Evolutionary conservation across 1,139 yeast species (phyloP), one percentile per base, ranked within the genome.

Genomic region (Taphrina sp.): DNA sequence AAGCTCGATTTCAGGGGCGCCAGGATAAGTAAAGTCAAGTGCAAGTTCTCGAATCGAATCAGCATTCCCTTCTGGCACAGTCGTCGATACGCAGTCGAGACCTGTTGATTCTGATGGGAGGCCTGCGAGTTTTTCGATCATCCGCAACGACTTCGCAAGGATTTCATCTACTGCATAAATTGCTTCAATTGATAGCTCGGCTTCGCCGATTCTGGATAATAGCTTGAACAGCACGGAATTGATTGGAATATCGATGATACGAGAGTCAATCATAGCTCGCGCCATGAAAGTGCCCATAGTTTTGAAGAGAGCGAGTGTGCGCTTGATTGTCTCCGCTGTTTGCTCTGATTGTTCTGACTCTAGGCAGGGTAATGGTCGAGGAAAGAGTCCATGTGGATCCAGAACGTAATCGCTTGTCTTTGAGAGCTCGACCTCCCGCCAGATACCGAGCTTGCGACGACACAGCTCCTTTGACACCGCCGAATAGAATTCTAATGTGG

Each of bases 401-500:
- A 65, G 65, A 12, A 80, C 77, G 65, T 72, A 83, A 2, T 67
- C 74, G 14, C 70, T 75, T 2, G 63, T 67, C 23, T 65, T 63
- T 16, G 64, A 66, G 3, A 64, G 55, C 8, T 66, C 68, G 14
- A 72, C 74, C 29, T 69, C 71, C 62, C 95, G 76, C 98, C 98
- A 92, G 70, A 92, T 72, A 16, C 70, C 70, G 57, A 83, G 70
- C 52, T 75, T 76, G 57, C 75, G 76, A 60, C 72, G 76, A 1
- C 85, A 74, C 66, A 86, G 88, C 60, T 84, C 92, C 60, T 74
- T 80, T 0, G 96, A 88, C 3, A 87, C 92, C 12, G 77, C 74
- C 0, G 96, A 81, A 66, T 88, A 92, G 66, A 92, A 92, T 68
- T 92, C 98, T 60, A 90, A 74, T 0, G 98, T 92, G 1, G 98